Evolutionary conservation across 768 basidiomycete genomes (phyloP).

Genomic region (Suillus ampliporus): DNA sequence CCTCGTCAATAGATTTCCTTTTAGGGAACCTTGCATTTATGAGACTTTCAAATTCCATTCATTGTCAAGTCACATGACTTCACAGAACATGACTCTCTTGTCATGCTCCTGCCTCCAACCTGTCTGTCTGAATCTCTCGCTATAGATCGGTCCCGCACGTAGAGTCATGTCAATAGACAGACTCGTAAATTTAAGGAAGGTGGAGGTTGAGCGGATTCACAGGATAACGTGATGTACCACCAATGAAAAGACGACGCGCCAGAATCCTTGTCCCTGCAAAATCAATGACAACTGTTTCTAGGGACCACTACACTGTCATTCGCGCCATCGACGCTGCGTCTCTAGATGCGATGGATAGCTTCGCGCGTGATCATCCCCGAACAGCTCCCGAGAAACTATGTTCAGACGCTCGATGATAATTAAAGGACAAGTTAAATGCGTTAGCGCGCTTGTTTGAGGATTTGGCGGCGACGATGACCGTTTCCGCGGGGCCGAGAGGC

Average conservation of each 20-base stretch:
- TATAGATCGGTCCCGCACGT: too few species aligned
- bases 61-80: constrained; percentile 3
- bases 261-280: background rate
- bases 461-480: background rate
- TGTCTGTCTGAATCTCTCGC: too few species aligned
- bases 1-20: background rate
- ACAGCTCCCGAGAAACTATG: background rate
- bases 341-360: background rate
- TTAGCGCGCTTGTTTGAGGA: background rate
- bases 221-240: background rate
- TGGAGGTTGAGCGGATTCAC: background rate
- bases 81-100: too few species aligned
- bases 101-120: too few species aligned
- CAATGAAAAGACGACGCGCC: too few species aligned
- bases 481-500: background rate
- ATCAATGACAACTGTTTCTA: background rate
- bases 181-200: background rate
- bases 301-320: background rate
- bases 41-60: constrained; percentile 2
- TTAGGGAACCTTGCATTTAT: background rate
- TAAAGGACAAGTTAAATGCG: background rate
- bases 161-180: background rate
- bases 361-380: background rate
- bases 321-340: background rate
- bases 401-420: background rate